phyloP scores from a whole-genome alignment of 1,139 yeast species.

The Kodamaea suecica region DNA sequence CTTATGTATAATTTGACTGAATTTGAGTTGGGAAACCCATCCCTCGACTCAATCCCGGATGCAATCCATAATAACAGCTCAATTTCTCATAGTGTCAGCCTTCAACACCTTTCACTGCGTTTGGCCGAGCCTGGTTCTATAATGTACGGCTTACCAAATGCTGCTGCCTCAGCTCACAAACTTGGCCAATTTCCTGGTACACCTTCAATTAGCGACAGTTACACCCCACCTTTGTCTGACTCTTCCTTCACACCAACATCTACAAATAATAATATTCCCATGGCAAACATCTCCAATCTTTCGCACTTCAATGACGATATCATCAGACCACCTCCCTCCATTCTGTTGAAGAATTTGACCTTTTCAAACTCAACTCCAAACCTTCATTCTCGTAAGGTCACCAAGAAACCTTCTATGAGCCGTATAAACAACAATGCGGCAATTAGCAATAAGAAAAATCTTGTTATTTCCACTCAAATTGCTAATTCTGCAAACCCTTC shows the following conservation, averaged over 20 bases:
- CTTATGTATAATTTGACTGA: constrained; percentile 26
- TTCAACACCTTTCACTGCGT: not conserved
- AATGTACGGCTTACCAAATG: not conserved
- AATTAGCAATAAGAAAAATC: constrained; percentile 17
- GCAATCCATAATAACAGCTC: constrained; percentile 6
- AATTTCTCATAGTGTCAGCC: constrained; percentile 6
- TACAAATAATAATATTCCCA: constrained; percentile 2
- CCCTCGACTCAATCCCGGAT: constrained; percentile 31
- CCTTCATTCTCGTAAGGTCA: constrained; percentile 16
- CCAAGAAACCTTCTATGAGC: constrained; percentile 22
- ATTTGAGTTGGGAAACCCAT: constrained; percentile 27
- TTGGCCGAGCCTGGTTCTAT: not conserved
- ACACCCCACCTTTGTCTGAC: constrained; percentile 22
- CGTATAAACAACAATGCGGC: constrained; percentile 16
- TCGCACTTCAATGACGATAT: constrained; percentile 7
- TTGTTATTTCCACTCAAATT: constrained; percentile 19
- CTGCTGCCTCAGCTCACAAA: constrained; percentile 11
- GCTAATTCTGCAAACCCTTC: constrained; percentile 10
- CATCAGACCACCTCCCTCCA: constrained; percentile 16
- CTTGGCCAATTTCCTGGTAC: constrained; percentile 16
- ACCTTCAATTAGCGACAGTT: constrained; percentile 20
- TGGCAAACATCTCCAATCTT: constrained; percentile 3
- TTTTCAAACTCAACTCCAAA: constrained; percentile 16
- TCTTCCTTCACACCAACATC: constrained; percentile 21
- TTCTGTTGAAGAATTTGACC: constrained; percentile 15